These are phyloP conservation scores for Passalora sequoiae DNA, from an alignment of 2,329 filamentous ascomycete species.

Conservation along the genomic window DNA sequence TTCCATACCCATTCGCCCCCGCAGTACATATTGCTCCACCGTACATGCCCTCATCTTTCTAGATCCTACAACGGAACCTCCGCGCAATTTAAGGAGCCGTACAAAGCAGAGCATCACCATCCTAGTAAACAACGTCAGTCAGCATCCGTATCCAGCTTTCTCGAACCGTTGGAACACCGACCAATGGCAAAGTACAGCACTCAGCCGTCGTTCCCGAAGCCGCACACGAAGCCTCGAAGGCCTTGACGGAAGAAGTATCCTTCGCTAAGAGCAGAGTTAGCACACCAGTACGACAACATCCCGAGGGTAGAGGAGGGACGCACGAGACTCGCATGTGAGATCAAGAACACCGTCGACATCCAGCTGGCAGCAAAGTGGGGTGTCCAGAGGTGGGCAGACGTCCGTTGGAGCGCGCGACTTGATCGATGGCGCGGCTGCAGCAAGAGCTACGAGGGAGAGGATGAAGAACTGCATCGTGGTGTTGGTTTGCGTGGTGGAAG, in stretches of 20 bases:
- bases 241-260: constrained; percentile 1
- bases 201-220: constrained; percentile 9
- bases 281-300: not conserved
- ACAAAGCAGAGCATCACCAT: constrained; percentile 15
- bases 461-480: constrained; percentile 16
- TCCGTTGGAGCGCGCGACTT: constrained; percentile 6
- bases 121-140: constrained; percentile 3
- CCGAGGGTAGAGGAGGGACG: not conserved
- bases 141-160: not conserved
- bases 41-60: too few relatives aligned
- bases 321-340: constrained; percentile 14
- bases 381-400: constrained; percentile 15
- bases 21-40: too few relatives aligned
- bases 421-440: constrained; percentile 12
- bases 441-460: constrained; percentile 14
- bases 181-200: constrained; percentile 16
- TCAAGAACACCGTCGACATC: constrained; percentile 13
- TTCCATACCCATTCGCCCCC: too few relatives aligned
- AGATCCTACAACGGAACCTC: too few relatives aligned
- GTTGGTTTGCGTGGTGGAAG: not conserved
- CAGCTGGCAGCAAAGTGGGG: constrained; percentile 16
- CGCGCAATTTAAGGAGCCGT: constrained; percentile 9
- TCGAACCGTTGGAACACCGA: not conserved
- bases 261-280: constrained; percentile 9
- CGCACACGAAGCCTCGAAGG: constrained; percentile 12